phyloP scores from a whole-genome alignment of 257 asterid species.

The Mitragyna speciosa region DNA sequence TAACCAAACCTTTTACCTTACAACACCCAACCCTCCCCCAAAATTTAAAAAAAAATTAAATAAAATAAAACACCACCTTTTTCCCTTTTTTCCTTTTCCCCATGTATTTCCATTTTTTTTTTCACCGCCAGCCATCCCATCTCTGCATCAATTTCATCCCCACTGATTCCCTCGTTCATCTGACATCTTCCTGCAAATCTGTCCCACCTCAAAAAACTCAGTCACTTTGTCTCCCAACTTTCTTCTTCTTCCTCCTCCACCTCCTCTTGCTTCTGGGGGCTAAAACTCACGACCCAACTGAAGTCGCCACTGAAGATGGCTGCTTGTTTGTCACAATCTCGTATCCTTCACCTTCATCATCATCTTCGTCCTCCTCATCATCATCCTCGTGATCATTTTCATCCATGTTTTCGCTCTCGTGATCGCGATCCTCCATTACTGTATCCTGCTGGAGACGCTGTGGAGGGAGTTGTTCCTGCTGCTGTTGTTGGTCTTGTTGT shows the following conservation, averaged over 20 bases:
- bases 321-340: conserved; percentile 68
- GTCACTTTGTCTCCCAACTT: conserved; percentile 14
- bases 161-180: conserved; percentile 24
- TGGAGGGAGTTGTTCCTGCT: conserved; percentile 2
- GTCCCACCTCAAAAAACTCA: conserved; percentile 30
- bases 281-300: conserved; percentile 27
- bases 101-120: conserved; percentile 17
- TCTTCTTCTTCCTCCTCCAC: neutral
- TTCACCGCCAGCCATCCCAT: conserved; percentile 29
- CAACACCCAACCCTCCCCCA: conserved; percentile 23
- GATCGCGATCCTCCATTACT: conserved; percentile 32
- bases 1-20: conserved; percentile 22
- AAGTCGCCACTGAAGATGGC: conserved; percentile 43
- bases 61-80: conserved; percentile 12
- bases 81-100: conserved; percentile 4
- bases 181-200: conserved; percentile 40
- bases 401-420: conserved; percentile 35
- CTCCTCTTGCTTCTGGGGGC: neutral
- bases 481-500: conserved; percentile 19
- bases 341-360: conserved; percentile 50
- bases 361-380: conserved; percentile 42
- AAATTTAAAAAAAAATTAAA: neutral
- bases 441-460: conserved; percentile 13
- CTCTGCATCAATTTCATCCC: conserved; percentile 24
- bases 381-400: conserved; percentile 35